These are phyloP conservation scores for Nothophytophthora sp. DNA, from an alignment of 352 stramenopile species.

Conservation along the genomic window DNA sequence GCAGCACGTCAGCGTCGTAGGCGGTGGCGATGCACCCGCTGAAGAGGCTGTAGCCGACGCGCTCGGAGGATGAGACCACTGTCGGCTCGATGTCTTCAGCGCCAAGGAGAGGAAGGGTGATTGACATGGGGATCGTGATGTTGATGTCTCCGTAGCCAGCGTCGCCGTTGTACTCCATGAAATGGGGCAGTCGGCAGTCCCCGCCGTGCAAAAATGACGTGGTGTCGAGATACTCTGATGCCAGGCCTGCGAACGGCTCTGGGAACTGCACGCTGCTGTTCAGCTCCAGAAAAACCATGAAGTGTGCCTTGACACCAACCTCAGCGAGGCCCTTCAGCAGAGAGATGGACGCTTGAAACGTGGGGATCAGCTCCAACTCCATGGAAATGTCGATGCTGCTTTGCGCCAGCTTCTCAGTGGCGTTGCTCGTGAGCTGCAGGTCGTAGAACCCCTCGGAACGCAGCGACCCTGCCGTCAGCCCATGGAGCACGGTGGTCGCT, in stretches of 20 bases:
- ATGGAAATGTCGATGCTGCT: slow-evolving; percentile 22
- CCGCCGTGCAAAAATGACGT: slow-evolving; percentile 22
- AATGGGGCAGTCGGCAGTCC: slow-evolving; percentile 21
- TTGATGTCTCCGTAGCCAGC: slow-evolving; percentile 28
- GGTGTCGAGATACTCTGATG: slow-evolving; percentile 17
- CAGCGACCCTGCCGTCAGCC: slow-evolving; percentile 15
- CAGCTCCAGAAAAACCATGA: slow-evolving; percentile 21
- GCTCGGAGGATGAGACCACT: slow-evolving; percentile 17
- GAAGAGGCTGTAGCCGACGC: slow-evolving; percentile 19
- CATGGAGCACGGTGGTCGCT: slow-evolving; percentile 8
- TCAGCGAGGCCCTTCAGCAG: slow-evolving; percentile 15
- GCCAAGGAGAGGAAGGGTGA: slow-evolving; percentile 6
- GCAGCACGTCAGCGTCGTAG: slow-evolving; percentile 23
- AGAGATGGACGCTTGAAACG: slow-evolving; percentile 21
- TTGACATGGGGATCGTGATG: slow-evolving; percentile 20
- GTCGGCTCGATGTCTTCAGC: slow-evolving; percentile 7
- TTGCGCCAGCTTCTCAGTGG: slow-evolving; percentile 21
- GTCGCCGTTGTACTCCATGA: slow-evolving; percentile 34
- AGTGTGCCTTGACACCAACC: slow-evolving; percentile 20
- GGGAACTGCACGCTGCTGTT: slow-evolving; percentile 24
- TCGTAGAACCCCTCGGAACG: slow-evolving; percentile 17
- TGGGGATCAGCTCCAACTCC: slow-evolving; percentile 16
- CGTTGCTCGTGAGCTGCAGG: slow-evolving; percentile 19
- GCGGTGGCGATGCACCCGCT: slow-evolving; percentile 24
- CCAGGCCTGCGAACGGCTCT: slow-evolving; percentile 15